Evolutionary conservation across 2,329 filamentous ascomycete genomes (phyloP).

Genomic region (Triangularia setosa): DNA sequence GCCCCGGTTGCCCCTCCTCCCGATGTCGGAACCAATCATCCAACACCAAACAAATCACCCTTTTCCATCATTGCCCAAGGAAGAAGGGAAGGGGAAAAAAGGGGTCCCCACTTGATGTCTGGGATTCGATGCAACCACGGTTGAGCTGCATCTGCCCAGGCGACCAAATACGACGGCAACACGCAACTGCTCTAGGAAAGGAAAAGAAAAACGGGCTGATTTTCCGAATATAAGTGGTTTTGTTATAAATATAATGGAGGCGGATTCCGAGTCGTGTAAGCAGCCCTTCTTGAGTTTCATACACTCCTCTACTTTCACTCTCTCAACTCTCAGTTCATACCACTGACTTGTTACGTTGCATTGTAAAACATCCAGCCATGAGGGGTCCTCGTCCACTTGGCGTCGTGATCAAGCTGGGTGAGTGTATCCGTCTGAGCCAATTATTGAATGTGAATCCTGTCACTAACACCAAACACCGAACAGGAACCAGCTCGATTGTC

Average conservation of each 20-base stretch:
- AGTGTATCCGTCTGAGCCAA: conserved; percentile 25
- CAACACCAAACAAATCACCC: background rate
- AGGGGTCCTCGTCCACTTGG: conserved; percentile 64
- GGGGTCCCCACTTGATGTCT: background rate
- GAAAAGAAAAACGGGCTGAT: background rate
- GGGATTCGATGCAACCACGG: conserved; percentile 7
- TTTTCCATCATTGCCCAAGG: background rate
- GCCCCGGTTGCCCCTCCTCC: conserved; percentile 8
- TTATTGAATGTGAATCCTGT: background rate
- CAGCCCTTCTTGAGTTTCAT: background rate
- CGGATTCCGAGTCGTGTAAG: background rate
- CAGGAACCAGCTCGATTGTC: conserved; percentile 98
- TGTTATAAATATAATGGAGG: conserved; percentile 5
- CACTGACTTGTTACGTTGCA: conserved; percentile 6
- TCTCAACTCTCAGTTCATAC: background rate
- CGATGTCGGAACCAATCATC: conserved; percentile 20
- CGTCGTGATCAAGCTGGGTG: conserved; percentile 86
- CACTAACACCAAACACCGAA: background rate
- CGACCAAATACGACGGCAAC: conserved; percentile 1
- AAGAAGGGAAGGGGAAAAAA: background rate
- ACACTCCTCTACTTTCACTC: background rate
- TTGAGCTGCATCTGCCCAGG: conserved; percentile 5
- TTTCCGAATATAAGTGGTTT: background rate
- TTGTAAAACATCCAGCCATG: conserved; percentile 48
- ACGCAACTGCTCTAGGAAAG: background rate